Evolutionary conservation across 495 filamentous ascomycete species (phyloP).

Genomic region (Hypoxylon lenormandii): DNA sequence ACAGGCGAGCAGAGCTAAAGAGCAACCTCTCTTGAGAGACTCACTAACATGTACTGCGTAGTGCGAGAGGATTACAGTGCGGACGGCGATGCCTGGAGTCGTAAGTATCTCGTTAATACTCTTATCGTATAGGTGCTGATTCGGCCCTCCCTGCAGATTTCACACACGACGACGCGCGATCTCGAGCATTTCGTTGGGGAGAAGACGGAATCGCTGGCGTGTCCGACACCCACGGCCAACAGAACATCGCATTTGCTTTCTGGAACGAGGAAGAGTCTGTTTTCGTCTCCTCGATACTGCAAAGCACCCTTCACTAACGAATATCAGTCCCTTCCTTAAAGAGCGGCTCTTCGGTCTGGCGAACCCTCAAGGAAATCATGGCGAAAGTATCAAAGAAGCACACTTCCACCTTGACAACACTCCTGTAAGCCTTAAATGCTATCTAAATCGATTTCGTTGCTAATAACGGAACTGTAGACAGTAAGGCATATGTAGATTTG

Average conservation of each 20-base stretch:
- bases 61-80: slow-evolving; percentile 90
- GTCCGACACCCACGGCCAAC: slow-evolving; percentile 86
- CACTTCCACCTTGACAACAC: slow-evolving; percentile 98
- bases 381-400: slow-evolving; percentile 93
- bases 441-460: slow-evolving; percentile 17
- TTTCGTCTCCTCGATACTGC: neutral
- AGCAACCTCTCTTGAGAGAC: slow-evolving; percentile 37
- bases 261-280: slow-evolving; percentile 96
- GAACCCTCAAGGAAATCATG: slow-evolving; percentile 96
- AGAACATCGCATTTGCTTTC: slow-evolving; percentile 94
- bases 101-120: slow-evolving; percentile 64
- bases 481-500: slow-evolving; percentile 50
- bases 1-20: slow-evolving; percentile 68
- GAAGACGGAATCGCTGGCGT: slow-evolving; percentile 98
- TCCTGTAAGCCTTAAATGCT: slow-evolving; percentile 62
- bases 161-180: slow-evolving; percentile 88
- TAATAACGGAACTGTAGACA: slow-evolving; percentile 53
- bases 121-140: slow-evolving; percentile 14
- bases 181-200: slow-evolving; percentile 90
- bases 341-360: slow-evolving; percentile 93
- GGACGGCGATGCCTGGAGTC: slow-evolving; percentile 95
- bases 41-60: slow-evolving; percentile 56
- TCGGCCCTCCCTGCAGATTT: slow-evolving; percentile 71
- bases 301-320: slow-evolving; percentile 24
- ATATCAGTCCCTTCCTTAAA: slow-evolving; percentile 83